phyloP scores from a whole-genome alignment of 805 yeast genomes.

The Dipodascus albidus region DNA sequence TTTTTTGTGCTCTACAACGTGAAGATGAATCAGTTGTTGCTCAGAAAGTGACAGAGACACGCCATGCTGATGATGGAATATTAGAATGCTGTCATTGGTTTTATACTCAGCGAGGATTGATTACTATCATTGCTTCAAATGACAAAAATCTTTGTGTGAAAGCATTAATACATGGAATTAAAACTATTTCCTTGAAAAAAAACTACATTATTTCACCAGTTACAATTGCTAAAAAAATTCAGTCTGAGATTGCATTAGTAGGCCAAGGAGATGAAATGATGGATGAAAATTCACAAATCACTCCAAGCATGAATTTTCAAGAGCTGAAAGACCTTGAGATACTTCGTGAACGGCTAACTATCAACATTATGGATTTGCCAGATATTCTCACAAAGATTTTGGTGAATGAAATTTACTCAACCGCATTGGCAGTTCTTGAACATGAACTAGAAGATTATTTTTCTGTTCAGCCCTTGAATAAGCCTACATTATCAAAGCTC shows the following conservation, averaged over 20 bases:
- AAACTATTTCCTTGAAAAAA: conserved; percentile 37
- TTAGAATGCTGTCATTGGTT: conserved; percentile 73
- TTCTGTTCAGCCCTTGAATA: neutral
- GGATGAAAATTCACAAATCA: neutral
- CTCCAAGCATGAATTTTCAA: neutral
- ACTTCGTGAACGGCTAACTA: neutral
- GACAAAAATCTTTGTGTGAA: conserved; percentile 75
- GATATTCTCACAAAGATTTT: neutral
- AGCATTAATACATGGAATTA: conserved; percentile 50
- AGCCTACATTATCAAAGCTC: neutral
- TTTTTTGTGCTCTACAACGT: conserved; percentile 47
- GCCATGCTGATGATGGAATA: conserved; percentile 54
- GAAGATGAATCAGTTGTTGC: conserved; percentile 43
- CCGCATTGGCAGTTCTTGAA: neutral
- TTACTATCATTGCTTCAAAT: conserved; percentile 57
- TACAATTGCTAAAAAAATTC: neutral
- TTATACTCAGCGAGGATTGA: conserved; percentile 25
- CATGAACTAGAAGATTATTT: neutral
- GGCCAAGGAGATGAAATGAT: neutral
- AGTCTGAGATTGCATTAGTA: neutral
- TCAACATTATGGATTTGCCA: neutral
- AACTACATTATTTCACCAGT: neutral
- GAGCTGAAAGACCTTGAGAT: neutral
- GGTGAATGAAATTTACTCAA: neutral
- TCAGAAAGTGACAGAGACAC: conserved; percentile 46